Evolutionary conservation across 2,329 filamentous ascomycete genomes (phyloP).

Genomic region (Raffaelea ambrosiae): DNA sequence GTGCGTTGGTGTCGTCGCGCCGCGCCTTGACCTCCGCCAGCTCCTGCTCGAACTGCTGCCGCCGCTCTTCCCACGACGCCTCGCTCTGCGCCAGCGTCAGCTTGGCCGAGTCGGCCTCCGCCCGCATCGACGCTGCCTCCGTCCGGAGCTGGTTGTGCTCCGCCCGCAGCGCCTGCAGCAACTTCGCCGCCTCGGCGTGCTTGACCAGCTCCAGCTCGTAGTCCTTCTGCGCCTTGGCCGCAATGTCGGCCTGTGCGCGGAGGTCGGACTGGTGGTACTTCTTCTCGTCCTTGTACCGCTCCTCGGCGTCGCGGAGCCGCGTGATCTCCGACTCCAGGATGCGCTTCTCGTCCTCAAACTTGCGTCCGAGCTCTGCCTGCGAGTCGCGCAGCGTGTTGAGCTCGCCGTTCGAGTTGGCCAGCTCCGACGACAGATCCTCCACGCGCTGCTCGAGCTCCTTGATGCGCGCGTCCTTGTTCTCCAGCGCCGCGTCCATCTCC

Average conservation of each 20-base stretch:
- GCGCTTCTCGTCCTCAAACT: conserved; percentile 73
- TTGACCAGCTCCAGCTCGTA: conserved; percentile 93
- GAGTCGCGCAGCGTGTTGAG: conserved; percentile 71
- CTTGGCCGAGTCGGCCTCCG: conserved; percentile 80
- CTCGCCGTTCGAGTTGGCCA: conserved; percentile 74
- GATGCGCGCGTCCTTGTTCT: conserved; percentile 72
- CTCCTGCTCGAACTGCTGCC: conserved; percentile 75
- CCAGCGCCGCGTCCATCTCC: conserved; percentile 68
- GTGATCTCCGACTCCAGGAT: conserved; percentile 70
- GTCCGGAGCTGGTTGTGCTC: conserved; percentile 79
- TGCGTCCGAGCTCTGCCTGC: conserved; percentile 64
- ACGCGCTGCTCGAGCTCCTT: conserved; percentile 74
- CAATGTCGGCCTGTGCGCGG: conserved; percentile 87
- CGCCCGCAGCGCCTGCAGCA: conserved; percentile 65
- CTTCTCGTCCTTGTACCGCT: conserved; percentile 68
- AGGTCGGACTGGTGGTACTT: conserved; percentile 86
- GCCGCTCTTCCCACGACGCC: conserved; percentile 78
- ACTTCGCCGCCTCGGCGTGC: conserved; percentile 89
- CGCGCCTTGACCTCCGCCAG: conserved; percentile 68
- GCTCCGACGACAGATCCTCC: conserved; percentile 74
- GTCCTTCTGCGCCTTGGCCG: conserved; percentile 84
- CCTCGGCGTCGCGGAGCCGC: conserved; percentile 75
- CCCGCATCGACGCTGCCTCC: conserved; percentile 63
- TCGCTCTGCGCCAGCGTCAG: conserved; percentile 71
- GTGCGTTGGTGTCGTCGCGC: conserved; percentile 74